phyloP scores from a whole-genome alignment of 306 rosid species.

The Cucurbita pepo region DNA sequence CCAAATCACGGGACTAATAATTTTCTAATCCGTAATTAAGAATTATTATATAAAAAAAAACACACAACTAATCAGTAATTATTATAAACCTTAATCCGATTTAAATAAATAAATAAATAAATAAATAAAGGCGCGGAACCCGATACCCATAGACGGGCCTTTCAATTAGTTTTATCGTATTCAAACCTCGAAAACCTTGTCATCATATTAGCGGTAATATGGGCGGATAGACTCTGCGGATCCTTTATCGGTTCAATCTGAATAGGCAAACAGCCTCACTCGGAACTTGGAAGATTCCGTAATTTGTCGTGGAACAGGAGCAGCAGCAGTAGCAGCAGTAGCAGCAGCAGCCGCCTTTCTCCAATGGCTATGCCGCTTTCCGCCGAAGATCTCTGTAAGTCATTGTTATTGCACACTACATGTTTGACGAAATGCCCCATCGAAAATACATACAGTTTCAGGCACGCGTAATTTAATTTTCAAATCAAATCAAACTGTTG shows the following conservation, averaged over 20 bases:
- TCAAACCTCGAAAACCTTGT: background rate
- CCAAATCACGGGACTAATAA: no score
- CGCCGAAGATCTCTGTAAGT: background rate
- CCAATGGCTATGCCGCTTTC: background rate
- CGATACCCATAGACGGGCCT: no score
- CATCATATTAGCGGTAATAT: background rate
- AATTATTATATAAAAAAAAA: no score
- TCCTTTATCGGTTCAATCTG: background rate
- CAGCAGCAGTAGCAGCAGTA: background rate
- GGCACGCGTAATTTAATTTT: conserved; percentile 5
- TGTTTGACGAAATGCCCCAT: background rate
- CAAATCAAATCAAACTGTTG: conserved; percentile 21
- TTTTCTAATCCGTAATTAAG: no score
- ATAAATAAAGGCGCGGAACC: no score
- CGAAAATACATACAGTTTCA: background rate
- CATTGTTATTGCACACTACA: background rate
- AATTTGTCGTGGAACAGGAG: background rate
- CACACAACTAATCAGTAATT: no score
- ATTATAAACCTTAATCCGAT: no score
- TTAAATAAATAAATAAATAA: no score
- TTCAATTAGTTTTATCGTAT: background rate
- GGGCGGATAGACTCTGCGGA: background rate
- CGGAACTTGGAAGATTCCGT: conserved; percentile 2
- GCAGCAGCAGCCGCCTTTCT: background rate
- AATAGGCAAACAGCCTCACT: background rate